phyloP scores from a whole-genome alignment of 1,139 yeast genomes.

The Blastobotrys malaysiensis region DNA sequence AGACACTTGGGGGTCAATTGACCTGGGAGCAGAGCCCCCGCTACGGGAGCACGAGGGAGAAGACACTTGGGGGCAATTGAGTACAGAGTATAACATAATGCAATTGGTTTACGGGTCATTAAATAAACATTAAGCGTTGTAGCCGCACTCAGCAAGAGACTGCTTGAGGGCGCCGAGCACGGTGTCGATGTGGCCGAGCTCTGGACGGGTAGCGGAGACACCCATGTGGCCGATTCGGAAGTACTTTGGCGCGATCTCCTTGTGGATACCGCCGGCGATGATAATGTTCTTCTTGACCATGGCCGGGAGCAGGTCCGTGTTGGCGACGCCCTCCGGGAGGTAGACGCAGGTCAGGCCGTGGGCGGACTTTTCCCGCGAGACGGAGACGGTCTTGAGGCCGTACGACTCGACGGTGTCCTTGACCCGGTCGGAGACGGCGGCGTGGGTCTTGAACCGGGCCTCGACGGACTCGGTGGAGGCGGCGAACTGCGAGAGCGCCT shows the following conservation, averaged over 20 bases:
- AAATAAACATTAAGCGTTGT: conserved; percentile 6
- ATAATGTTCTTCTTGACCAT: conserved; percentile 68
- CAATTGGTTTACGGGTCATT: background rate
- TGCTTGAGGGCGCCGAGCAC: conserved; percentile 16
- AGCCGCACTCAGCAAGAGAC: conserved; percentile 11
- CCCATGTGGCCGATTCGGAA: conserved; percentile 98
- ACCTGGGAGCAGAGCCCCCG: too few species aligned
- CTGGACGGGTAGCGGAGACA: conserved; percentile 45
- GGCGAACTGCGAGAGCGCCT: conserved; percentile 69
- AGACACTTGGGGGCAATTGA: too few species aligned
- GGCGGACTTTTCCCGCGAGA: conserved; percentile 58
- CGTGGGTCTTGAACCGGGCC: conserved; percentile 59
- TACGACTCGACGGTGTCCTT: conserved; percentile 49
- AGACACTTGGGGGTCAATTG: too few species aligned
- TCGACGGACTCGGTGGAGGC: conserved; percentile 48
- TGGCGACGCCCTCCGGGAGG: conserved; percentile 71
- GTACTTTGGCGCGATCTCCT: conserved; percentile 72
- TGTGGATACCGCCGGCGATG: conserved; percentile 88
- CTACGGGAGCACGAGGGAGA: too few species aligned
- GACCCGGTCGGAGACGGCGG: conserved; percentile 56
- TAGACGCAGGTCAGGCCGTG: conserved; percentile 86
- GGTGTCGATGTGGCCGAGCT: conserved; percentile 39
- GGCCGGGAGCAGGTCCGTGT: conserved; percentile 54
- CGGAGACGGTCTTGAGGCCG: conserved; percentile 68
- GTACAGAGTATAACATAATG: background rate